Conservation (phyloP, 495 filamentous ascomycete genomes). For the Hypoxylon subgilvum region DNA sequence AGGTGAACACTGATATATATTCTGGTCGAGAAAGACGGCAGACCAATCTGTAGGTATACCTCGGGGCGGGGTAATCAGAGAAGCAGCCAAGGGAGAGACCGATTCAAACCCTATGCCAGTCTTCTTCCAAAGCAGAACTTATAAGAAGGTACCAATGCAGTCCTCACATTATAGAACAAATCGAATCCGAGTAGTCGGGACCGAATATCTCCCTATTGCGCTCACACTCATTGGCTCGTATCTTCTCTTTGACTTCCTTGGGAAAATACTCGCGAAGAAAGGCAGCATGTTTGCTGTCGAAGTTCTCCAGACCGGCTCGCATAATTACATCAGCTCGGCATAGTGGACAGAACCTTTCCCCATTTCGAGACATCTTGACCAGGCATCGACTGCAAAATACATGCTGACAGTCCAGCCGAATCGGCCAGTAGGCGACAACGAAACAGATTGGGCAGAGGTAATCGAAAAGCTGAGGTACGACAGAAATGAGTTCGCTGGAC, state of each 20-base stretch:
- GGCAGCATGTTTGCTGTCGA: conserved; percentile 65
- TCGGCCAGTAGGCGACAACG: conserved; percentile 68
- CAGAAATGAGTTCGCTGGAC: conserved; percentile 64
- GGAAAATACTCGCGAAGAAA: conserved; percentile 73
- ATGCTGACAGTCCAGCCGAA: conserved; percentile 68
- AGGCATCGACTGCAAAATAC: conserved; percentile 77
- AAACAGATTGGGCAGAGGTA: conserved; percentile 78
- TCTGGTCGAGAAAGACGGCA: too few relatives aligned
- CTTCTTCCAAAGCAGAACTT: neutral
- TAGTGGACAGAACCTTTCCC: conserved; percentile 66
- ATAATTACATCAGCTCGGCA: conserved; percentile 68
- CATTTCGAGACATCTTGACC: conserved; percentile 69
- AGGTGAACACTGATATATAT: conserved; percentile 5
- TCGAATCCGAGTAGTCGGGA: conserved; percentile 47
- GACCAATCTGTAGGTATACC: too few relatives aligned
- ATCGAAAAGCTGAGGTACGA: conserved; percentile 74
- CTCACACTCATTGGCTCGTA: conserved; percentile 61
- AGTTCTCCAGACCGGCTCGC: conserved; percentile 63
- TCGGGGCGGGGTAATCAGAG: too few relatives aligned
- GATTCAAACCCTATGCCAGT: neutral
- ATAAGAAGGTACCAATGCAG: conserved; percentile 2
- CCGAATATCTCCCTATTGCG: conserved; percentile 62
- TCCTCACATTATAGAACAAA: conserved; percentile 53
- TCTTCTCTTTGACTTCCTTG: conserved; percentile 69
- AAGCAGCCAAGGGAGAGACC: too few relatives aligned